Evolutionary conservation across 139 green algal genomes (phyloP), one percentile per base, ranked within the genome.

Genomic region (Chlorella sorokiniana): DNA sequence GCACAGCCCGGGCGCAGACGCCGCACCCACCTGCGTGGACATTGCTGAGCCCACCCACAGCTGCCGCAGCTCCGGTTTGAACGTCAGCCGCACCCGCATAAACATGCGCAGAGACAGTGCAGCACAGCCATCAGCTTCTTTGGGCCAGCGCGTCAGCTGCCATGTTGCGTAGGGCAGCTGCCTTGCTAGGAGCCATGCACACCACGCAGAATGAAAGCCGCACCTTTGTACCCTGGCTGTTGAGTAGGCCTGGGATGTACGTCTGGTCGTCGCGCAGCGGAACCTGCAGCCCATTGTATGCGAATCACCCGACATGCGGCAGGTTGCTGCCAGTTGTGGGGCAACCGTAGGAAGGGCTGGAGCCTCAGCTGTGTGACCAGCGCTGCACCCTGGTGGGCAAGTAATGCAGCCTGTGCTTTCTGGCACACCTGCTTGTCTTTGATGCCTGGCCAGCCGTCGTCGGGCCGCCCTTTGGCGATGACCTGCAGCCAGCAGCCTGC

Each of bases 211-310:
- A 20, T 23, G 4, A 10, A 61, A 20, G 20, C 64, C 38, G 41
- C 44, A 89, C 90, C 90, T 92, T 93, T 75, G 67, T 91, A 23
- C 88, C 90, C 76, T 90, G 85, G 69, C 79, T 84, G 77, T 93
- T 93, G 54, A 91, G 76, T 38, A 93, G 81, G 7, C 83, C 88
- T 3, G 88, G 88, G 40, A 93, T 93, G 65, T 84, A 83, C 40
- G 69, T 89, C 14, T 89, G 69, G 22, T 82, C 61, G 35, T 93
- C 87, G 4, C 76, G 69, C 79, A 93, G 73, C 22, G 84, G 80
- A 33, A 92, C 83, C 40, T 81, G 65, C 38, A 8, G 25, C 38
- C 41, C n/a, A 45, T 70, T 38, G n/a, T 25, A 37, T 22, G n/a
- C 61, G 3, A 40, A 59, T 59, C 16, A 16, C 48, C 11, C 48